Evolutionary conservation across 2,329 filamentous ascomycete genomes (phyloP), one percentile per base, ranked within the genome.

Genomic region (Metarhizium anisopliae): DNA sequence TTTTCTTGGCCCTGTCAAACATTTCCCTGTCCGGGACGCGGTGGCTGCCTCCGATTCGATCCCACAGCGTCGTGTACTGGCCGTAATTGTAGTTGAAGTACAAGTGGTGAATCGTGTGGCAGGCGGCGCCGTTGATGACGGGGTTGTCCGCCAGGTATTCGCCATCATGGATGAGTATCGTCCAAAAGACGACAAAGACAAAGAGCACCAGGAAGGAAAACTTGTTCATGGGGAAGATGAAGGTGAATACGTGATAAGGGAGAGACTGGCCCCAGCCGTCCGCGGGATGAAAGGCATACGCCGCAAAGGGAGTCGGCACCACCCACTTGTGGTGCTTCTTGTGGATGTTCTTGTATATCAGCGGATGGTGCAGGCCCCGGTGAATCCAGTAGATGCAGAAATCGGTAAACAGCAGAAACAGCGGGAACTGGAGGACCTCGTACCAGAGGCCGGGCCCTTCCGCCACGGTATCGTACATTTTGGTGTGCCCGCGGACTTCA

Each of bases 381-480:
- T 94, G 89, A 66, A 93, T 91, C 79, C 86, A 88, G 78, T 94
- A 94, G 75, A 94, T 90, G 74, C 79, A 83, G 70, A 85, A 85
- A 74, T 95, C 91, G 74, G 91, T 96, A 70, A 95, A 95, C 67
- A 85, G 69, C 67, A 95, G 78, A 78, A 95, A 96, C 65, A 94
- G 70, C 29, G 91, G 92, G 75, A 95, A 93, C 72, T 96, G 92
- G 13, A 89, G 64, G 65, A 82, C 79, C 71, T 90, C 86, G 78
- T 95, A 95, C 80, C 84, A 89, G 55, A 75, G 66, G 50, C 88
- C 89, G 0, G 90, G 90, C 4, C 87, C 89, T 6, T 94, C 85
- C 36, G 78, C 79, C 54, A 84, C 79, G 18, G 77, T 77, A 70
- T 96, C 90, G 77, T 96, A 97, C 62, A 96, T 85, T 73, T 89